phyloP scores from a whole-genome alignment of 1,139 yeast genomes.

The Protomyces macrosporus region DNA sequence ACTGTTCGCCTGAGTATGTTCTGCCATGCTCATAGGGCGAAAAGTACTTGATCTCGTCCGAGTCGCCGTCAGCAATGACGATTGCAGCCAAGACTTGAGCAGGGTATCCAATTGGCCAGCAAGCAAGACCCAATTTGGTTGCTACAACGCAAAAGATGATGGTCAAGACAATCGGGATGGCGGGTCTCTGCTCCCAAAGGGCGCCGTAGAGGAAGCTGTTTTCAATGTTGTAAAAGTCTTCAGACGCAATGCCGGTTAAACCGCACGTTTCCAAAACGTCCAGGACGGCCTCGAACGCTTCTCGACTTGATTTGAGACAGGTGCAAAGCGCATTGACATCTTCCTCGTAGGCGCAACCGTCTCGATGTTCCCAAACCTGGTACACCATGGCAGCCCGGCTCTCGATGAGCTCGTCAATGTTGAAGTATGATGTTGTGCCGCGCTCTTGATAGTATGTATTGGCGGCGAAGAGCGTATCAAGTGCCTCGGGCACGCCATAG shows the following conservation, averaged over 20 bases:
- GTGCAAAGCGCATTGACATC: neutral
- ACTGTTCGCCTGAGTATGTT: neutral
- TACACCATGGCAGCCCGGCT: neutral
- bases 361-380: neutral
- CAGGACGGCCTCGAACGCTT: neutral
- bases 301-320: neutral
- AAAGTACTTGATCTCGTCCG: neutral
- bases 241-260: neutral
- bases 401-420: neutral
- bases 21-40: constrained; percentile 13
- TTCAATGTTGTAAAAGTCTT: constrained; percentile 5
- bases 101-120: constrained; percentile 11
- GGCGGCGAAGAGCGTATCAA: neutral
- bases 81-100: constrained; percentile 15
- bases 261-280: neutral
- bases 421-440: neutral
- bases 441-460: neutral
- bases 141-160: constrained; percentile 7
- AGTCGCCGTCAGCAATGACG: neutral
- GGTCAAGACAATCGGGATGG: constrained; percentile 16
- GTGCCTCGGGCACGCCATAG: neutral
- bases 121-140: neutral
- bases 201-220: constrained; percentile 12
- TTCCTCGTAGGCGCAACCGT: neutral
- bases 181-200: neutral